Evolutionary conservation across 108 stramenopile species (phyloP), one percentile per base, ranked within the genome.

Genomic region (Nannochloropsis salina): DNA sequence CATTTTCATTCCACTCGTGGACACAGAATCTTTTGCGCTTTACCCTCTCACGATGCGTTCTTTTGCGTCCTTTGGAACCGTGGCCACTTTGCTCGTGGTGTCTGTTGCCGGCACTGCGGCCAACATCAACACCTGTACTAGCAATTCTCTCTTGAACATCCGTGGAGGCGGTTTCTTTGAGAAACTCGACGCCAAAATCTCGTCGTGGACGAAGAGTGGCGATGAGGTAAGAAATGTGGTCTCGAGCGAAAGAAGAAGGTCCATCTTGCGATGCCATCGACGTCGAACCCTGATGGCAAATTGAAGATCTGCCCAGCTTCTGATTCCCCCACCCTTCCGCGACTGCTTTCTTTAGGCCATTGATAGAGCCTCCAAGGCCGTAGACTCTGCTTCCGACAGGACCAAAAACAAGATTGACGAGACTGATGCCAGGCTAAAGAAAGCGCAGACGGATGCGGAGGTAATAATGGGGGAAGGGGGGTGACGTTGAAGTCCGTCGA

Each of bases 401-500:
- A n/a, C 61, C 2, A 4, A 74, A 6, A 74, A 6, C 4, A n/a
- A n/a, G 4, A 74, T 74, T 8, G 61, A 74, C 8, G 20, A 74
- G 61, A n/a, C 61, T 15, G 61, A 74, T 8, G 61, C 61, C 61
- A 74, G n/a, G 61, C n/a, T 74, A 15, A 74, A 3, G 61, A 74
- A 74, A n/a, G 61, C 8, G 20, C 61, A 74, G 61, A 6, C 8
- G 61, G 61, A 74, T 74, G 61, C 61, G 15, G 61, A 74, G 61
- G 61, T 74, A 74, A 74, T 15, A 2, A 15, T n/a, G n/a, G 2
- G 5, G 15, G 61, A 74, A 74, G 61, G 2, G 20, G 20, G n/a
- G 61, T 74, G 61, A 74, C n/a, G 61, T 74, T 74, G 61, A 74
- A 74, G 61, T 74, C n/a, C n/a, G 61, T n/a, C 20, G 61, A 31